phyloP scores from a whole-genome alignment of 2,329 filamentous ascomycete species.

The Calonectria pteridis region DNA sequence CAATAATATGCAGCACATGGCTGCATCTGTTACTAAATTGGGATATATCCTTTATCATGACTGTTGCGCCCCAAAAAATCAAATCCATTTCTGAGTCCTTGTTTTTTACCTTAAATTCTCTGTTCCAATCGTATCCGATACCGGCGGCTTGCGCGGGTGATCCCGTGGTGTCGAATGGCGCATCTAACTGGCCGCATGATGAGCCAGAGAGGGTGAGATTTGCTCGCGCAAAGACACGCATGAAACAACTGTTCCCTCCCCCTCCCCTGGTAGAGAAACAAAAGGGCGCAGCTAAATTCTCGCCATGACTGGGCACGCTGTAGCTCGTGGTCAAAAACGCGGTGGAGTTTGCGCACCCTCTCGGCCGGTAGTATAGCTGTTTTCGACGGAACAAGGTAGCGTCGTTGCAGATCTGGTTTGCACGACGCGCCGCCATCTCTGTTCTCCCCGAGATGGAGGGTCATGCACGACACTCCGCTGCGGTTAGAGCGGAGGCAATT shows the following conservation, averaged over 20 bases:
- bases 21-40: background rate
- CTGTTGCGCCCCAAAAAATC: background rate
- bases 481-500: background rate
- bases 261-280: background rate
- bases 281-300: background rate
- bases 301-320: background rate
- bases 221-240: background rate
- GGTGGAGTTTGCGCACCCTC: background rate
- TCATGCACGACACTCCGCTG: background rate
- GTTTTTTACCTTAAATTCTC: background rate
- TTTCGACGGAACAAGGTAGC: background rate
- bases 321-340: background rate
- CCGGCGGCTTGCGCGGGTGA: background rate
- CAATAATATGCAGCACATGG: slow-evolving; percentile 3
- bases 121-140: background rate
- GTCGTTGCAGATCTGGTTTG: background rate
- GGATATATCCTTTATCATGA: background rate
- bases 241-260: background rate
- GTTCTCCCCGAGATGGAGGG: slow-evolving; percentile 3
- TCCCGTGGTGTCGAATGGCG: background rate
- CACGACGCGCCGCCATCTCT: background rate
- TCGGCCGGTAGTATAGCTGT: background rate
- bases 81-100: background rate
- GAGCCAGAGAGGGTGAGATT: background rate
- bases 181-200: background rate